Percentiles rank a stretch among this genome's conserved stretches.
Evolutionary conservation across 495 filamentous ascomycete species (phyloP).

Genomic region (Lophiotrema nucula): DNA sequence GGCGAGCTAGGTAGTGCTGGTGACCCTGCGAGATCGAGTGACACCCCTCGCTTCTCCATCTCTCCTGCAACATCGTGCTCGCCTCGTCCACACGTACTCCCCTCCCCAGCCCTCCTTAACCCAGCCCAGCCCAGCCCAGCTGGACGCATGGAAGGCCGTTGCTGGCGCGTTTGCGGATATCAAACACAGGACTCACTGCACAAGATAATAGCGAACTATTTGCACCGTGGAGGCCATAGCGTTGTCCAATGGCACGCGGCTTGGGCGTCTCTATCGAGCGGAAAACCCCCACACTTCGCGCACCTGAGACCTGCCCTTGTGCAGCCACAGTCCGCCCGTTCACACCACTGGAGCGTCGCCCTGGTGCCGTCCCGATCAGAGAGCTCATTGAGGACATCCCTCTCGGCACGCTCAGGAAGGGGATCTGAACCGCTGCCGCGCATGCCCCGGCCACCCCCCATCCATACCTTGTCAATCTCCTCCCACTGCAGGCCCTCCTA

Average conservation of each 20-base stretch:
- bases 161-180: no score
- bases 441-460: background rate
- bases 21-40: slow-evolving; percentile 13
- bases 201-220: background rate
- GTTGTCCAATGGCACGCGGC: slow-evolving; percentile 15
- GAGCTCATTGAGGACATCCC: background rate
- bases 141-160: background rate
- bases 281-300: slow-evolving; percentile 25
- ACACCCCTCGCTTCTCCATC: slow-evolving; percentile 1
- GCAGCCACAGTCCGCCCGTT: slow-evolving; percentile 25
- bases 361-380: slow-evolving; percentile 20
- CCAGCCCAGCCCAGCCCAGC: background rate
- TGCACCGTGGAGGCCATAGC: no score
- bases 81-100: background rate
- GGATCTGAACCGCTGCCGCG: slow-evolving; percentile 2
- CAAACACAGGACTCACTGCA: no score
- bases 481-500: slow-evolving; percentile 11
- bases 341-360: slow-evolving; percentile 20
- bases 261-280: slow-evolving; percentile 18
- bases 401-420: background rate
- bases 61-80: background rate
- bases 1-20: background rate
- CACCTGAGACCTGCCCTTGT: slow-evolving; percentile 26
- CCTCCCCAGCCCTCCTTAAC: background rate
- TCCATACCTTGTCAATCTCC: background rate